Conservation (phyloP, 2,329 filamentous ascomycete genomes). For the Stachybotrys chlorohalonatus region DNA sequence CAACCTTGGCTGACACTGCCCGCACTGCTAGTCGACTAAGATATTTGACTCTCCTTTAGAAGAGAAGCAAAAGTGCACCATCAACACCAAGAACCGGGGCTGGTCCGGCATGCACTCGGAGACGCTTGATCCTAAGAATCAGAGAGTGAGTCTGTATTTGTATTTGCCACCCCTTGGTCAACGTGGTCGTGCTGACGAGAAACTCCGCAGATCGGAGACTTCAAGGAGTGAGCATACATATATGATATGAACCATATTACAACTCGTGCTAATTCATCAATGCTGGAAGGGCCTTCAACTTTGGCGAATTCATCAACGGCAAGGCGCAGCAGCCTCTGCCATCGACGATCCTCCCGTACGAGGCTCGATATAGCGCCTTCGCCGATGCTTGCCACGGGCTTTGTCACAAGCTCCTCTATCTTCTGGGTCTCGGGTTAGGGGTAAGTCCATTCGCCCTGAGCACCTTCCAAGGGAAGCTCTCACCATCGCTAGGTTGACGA, state of each 20-base stretch:
- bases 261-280: neutral
- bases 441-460: slow-evolving; percentile 27
- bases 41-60: slow-evolving; percentile 63
- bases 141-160: slow-evolving; percentile 48
- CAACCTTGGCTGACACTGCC: neutral
- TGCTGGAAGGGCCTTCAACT: slow-evolving; percentile 70
- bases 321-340: slow-evolving; percentile 74
- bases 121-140: slow-evolving; percentile 74
- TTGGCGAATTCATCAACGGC: slow-evolving; percentile 63
- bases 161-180: too few relatives aligned
- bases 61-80: slow-evolving; percentile 67
- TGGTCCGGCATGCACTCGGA: slow-evolving; percentile 87
- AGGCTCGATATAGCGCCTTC: slow-evolving; percentile 57
- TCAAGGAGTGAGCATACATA: slow-evolving; percentile 61
- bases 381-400: slow-evolving; percentile 61
- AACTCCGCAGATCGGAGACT: slow-evolving; percentile 59
- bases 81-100: slow-evolving; percentile 73
- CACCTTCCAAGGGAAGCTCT: slow-evolving; percentile 1
- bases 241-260: neutral
- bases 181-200: neutral
- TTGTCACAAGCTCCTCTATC: slow-evolving; percentile 61
- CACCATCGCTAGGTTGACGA: slow-evolving; percentile 27
- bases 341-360: slow-evolving; percentile 46
- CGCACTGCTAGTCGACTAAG: slow-evolving; percentile 41
- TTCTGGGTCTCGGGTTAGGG: slow-evolving; percentile 70